A percentile compares a stretch with the other conserved stretches of the same genome.
Conservation (phyloP, 2,329 filamentous ascomycete species). For the Anisogramma anomala region DNA sequence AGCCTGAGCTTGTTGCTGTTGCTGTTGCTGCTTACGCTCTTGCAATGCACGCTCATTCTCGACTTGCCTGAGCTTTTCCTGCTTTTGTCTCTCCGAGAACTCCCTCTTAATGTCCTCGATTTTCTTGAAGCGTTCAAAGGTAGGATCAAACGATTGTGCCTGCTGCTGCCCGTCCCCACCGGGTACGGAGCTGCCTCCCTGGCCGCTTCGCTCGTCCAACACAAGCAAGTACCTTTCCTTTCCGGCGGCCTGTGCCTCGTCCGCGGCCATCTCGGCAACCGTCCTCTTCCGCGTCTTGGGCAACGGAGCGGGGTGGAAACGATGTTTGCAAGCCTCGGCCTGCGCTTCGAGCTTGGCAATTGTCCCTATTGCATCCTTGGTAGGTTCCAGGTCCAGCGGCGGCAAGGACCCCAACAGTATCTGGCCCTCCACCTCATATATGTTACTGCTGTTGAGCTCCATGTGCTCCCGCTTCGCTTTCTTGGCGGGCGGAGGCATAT, state of each 20-base stretch:
- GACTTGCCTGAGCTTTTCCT: constrained; percentile 59
- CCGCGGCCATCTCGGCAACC: constrained; percentile 85
- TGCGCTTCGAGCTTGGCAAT: constrained; percentile 53
- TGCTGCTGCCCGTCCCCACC: constrained; percentile 64
- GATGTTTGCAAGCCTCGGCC: constrained; percentile 48
- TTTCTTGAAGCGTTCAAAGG: constrained; percentile 85
- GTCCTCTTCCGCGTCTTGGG: constrained; percentile 89
- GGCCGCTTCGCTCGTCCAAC: constrained; percentile 69
- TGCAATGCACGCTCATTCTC: constrained; percentile 46
- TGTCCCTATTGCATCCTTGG: constrained; percentile 54
- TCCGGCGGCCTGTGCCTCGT: constrained; percentile 82
- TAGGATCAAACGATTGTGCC: constrained; percentile 64
- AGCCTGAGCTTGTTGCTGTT: constrained; percentile 33
- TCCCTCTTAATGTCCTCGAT: constrained; percentile 73
- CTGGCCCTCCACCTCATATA: constrained; percentile 64
- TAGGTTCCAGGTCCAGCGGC: constrained; percentile 67
- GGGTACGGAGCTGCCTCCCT: constrained; percentile 46
- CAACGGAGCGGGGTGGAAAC: constrained; percentile 63
- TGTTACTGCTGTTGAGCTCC: constrained; percentile 63
- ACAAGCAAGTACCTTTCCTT: constrained; percentile 88
- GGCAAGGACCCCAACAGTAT: constrained; percentile 63
- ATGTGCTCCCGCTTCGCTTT: constrained; percentile 59
- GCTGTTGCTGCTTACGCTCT: constrained; percentile 35
- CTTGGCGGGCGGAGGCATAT: constrained; percentile 49
- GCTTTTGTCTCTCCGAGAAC: constrained; percentile 64